These are phyloP conservation scores for Alternaria ventricosa DNA, from an alignment of 2,329 filamentous ascomycete species.

Conservation along the genomic window DNA sequence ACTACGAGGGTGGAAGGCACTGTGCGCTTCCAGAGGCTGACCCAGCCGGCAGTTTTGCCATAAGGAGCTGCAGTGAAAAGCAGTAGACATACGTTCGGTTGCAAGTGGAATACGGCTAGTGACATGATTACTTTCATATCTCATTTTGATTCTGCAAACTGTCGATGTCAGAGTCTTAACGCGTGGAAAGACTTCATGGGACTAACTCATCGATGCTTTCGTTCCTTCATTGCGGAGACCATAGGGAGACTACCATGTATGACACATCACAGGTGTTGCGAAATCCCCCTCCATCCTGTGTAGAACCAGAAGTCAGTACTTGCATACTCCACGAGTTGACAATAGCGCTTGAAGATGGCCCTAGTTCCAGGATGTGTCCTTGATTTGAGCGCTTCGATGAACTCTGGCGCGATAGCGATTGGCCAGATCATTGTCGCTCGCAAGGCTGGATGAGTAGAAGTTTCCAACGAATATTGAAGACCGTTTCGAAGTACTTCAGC, in stretches of 20 bases:
- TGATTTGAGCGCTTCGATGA: constrained; percentile 22
- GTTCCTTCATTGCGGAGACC: not conserved
- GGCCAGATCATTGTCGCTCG: constrained; percentile 32
- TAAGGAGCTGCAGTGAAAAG: no score
- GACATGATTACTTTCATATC: not conserved
- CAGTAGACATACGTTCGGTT: no score
- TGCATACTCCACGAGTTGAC: constrained; percentile 28
- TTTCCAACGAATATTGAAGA: constrained; percentile 27
- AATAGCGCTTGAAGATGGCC: constrained; percentile 27
- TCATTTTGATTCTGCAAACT: not conserved
- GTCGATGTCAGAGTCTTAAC: not conserved
- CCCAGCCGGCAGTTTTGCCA: not conserved
- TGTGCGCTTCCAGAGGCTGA: not conserved
- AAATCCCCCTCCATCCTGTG: constrained; percentile 29
- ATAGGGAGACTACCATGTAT: not conserved
- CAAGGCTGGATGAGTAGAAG: constrained; percentile 28
- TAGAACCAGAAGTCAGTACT: constrained; percentile 35
- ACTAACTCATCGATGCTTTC: not conserved
- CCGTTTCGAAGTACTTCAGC: constrained; percentile 22
- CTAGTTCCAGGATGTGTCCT: constrained; percentile 17
- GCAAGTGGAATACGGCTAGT: not conserved
- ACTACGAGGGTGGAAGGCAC: not conserved
- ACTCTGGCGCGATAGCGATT: constrained; percentile 24
- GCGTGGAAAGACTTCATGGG: no score
- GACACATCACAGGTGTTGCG: constrained; percentile 13